phyloP scores from a whole-genome alignment of 352 stramenopile species.

The Phytophthora multivora region DNA sequence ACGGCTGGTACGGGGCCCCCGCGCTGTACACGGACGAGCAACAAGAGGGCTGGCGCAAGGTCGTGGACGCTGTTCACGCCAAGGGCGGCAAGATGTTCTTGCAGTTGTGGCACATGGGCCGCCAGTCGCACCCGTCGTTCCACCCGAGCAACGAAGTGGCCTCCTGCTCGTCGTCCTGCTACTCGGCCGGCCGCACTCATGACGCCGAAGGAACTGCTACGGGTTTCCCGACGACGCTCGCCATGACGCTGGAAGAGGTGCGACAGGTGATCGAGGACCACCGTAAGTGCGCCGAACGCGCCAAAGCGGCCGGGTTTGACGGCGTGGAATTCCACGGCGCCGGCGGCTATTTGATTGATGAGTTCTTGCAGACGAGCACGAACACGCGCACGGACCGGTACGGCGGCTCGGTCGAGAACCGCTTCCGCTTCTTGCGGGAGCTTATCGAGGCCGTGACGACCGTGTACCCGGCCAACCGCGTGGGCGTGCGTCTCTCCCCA shows the following conservation, averaged over 20 bases:
- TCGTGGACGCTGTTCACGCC: constrained; percentile 28
- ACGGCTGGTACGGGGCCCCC: constrained; percentile 39
- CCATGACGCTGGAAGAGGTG: constrained; percentile 76
- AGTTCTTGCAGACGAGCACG: constrained; percentile 80
- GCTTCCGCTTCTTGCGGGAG: constrained; percentile 67
- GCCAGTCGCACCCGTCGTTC: constrained; percentile 45
- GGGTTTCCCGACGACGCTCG: constrained; percentile 45
- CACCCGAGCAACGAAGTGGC: constrained; percentile 40
- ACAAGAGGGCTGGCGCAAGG: constrained; percentile 19
- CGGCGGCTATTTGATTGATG: constrained; percentile 91
- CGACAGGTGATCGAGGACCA: constrained; percentile 66
- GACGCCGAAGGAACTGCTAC: constrained; percentile 32
- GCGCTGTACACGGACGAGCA: constrained; percentile 48
- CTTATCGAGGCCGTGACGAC: constrained; percentile 58
- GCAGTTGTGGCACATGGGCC: constrained; percentile 83
- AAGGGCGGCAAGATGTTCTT: constrained; percentile 51
- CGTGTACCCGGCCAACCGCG: constrained; percentile 24
- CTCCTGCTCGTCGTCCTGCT: constrained; percentile 52
- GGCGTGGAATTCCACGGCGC: constrained; percentile 70
- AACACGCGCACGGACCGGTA: constrained; percentile 87
- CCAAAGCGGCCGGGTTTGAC: constrained; percentile 74
- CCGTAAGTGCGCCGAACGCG: constrained; percentile 51
- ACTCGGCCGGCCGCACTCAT: constrained; percentile 29
- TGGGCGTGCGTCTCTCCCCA: constrained; percentile 42
- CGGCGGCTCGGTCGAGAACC: constrained; percentile 81